Percentiles rank a stretch among this genome's conserved stretches.
Conservation (phyloP, 331 rosid genomes). For the Spiraea crenata region DNA sequence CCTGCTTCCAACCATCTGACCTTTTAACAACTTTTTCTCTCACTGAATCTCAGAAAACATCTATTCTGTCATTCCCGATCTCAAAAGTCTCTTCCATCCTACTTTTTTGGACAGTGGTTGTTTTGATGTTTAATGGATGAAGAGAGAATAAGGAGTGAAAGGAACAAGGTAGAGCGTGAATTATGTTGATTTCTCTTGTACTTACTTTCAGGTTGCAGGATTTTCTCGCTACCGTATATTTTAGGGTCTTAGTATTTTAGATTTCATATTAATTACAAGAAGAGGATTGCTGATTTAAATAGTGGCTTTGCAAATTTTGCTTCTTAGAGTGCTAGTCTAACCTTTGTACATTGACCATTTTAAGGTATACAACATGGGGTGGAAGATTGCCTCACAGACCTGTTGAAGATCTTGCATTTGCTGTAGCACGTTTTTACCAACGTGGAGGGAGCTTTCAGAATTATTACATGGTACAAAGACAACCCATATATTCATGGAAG, state of each 20-base stretch:
- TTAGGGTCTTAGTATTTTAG: neutral
- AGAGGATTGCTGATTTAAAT: neutral
- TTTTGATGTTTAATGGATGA: no score
- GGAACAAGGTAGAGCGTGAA: no score
- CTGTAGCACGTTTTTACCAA: constrained; percentile 92
- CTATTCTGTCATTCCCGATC: no score
- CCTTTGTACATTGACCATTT: constrained; percentile 20
- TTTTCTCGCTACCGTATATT: neutral
- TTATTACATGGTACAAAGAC: constrained; percentile 77
- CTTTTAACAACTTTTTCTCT: no score
- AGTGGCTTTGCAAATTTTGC: neutral
- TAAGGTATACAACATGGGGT: constrained; percentile 90
- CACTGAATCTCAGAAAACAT: no score
- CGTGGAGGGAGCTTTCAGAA: constrained; percentile 98
- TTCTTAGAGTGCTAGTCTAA: constrained; percentile 4
- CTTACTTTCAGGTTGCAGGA: no score
- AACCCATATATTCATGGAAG: neutral
- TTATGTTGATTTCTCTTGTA: no score
- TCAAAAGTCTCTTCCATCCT: no score
- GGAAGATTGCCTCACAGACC: constrained; percentile 90
- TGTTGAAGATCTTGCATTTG: constrained; percentile 95
- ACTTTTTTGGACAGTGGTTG: no score
- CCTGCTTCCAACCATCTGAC: no score
- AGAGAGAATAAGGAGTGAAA: no score
- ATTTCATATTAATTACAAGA: neutral